These are phyloP conservation scores for Wallacemonas rigidus DNA, from an alignment of 208 protist species.

Conservation along the genomic window DNA sequence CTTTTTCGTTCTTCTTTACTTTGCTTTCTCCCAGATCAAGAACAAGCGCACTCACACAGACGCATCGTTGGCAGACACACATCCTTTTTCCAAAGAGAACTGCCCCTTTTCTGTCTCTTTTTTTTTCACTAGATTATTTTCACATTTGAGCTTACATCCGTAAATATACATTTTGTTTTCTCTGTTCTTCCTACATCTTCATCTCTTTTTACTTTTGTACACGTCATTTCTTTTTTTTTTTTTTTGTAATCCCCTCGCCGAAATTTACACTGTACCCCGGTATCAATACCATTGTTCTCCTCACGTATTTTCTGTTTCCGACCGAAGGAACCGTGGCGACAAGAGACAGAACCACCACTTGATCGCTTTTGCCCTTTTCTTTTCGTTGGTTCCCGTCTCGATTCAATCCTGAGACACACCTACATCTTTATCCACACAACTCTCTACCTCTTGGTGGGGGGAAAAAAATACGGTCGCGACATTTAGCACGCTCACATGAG, in stretches of 20 bases:
- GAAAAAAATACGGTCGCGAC: neutral
- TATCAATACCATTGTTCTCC: neutral
- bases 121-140: constrained; percentile 15
- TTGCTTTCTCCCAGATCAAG: neutral
- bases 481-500: neutral
- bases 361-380: neutral
- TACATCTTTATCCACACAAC: neutral
- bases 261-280: constrained; percentile 15
- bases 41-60: neutral
- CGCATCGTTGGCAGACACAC: neutral
- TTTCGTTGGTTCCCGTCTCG: neutral
- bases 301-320: too few species aligned
- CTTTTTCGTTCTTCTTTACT: constrained; percentile 11
- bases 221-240: constrained; percentile 18
- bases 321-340: too few species aligned
- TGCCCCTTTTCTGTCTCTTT: constrained; percentile 10
- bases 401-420: neutral
- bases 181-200: constrained; percentile 23
- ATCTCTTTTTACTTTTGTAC: constrained; percentile 7
- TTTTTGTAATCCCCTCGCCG: neutral
- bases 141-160: neutral
- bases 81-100: constrained; percentile 11
- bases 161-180: neutral
- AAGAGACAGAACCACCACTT: neutral
- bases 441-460: neutral